Base-by-base conservation (phyloP, 2,329 filamentous ascomycete genomes). In the Fusarium mangiferae region DNA sequence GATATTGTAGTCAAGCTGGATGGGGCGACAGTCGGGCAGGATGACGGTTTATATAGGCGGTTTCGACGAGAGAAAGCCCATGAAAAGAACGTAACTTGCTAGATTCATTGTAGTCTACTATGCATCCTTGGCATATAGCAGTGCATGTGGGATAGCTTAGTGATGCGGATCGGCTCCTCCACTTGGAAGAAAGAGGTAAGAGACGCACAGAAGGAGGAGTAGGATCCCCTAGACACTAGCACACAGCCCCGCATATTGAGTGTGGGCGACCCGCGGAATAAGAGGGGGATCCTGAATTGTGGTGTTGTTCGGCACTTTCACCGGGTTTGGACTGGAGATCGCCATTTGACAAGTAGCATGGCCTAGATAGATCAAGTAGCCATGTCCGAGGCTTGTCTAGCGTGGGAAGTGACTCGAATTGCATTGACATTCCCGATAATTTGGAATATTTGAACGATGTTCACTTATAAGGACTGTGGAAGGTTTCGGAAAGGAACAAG, bases 21-120 rank as follows among this genome's bases (percentile, higher is more conserved):
- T 6, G 36, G 35, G 35, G 18, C 35, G 38, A n/a, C 26, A 46
- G 17, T 42, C 17, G 54, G 71, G 57, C 35, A 58, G 41, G 14
- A 51, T 20, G n/a, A n/a, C 41, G 28, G 55, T 44, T 76, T 77
- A 75, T 67, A 73, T 73, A 74, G n/a, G 35, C 26, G 35, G 14
- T 24, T 39, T 41, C 30, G 33, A 62, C 28, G 30, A 51, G 46
- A 66, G 36, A 56, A 26, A 13, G 42, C 39, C 26, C 49, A 44
- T 38, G 13, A 38, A 39, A 39, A 36, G 28, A 30, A 48, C n/a
- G n/a, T 39, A 70, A 14, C 42, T 51, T 51, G 38, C 46, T 55
- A 45, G 41, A 59, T 63, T 42, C 46, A 55, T 67, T 58, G 42
- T 36, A 55, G 35, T 42, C 24, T n/a, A 55, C 51, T 41, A 58